phyloP scores from a whole-genome alignment of 1,139 yeast genomes.

The Debaryomyces udenii region DNA sequence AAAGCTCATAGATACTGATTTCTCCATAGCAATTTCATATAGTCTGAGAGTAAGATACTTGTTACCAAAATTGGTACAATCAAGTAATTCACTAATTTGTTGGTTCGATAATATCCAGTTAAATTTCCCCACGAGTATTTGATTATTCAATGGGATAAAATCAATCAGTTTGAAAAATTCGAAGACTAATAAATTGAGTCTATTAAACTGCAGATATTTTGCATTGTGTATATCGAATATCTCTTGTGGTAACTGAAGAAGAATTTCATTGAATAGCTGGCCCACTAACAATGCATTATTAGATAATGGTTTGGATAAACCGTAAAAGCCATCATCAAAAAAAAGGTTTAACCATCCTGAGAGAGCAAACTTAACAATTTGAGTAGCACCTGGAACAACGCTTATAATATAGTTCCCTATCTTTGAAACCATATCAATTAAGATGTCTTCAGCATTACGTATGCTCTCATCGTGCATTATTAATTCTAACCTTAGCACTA shows the following conservation, averaged over 20 bases:
- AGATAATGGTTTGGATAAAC: constrained; percentile 3
- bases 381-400: constrained; percentile 16
- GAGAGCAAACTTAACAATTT: constrained; percentile 20
- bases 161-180: constrained; percentile 16
- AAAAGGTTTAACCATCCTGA: constrained; percentile 19
- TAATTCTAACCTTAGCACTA: constrained; percentile 39
- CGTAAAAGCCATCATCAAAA: constrained; percentile 10
- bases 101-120: constrained; percentile 29
- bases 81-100: constrained; percentile 15
- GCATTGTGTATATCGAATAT: constrained; percentile 10
- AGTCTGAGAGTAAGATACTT: constrained; percentile 2
- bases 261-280: constrained; percentile 41
- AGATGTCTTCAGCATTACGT: constrained; percentile 14
- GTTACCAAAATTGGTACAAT: constrained; percentile 3
- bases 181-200: constrained; percentile 17
- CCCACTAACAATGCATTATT: constrained; percentile 25
- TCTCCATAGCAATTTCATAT: constrained; percentile 3
- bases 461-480: constrained; percentile 24
- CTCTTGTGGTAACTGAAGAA: constrained; percentile 29
- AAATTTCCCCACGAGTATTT: constrained; percentile 20
- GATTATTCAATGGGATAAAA: constrained; percentile 14
- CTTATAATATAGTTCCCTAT: constrained; percentile 45
- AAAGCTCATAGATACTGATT: constrained; percentile 4
- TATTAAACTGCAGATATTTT: constrained; percentile 14
- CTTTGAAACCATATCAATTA: constrained; percentile 30